Evolutionary conservation across 768 basidiomycete genomes (phyloP).

Genomic region (Boletus sp.): DNA sequence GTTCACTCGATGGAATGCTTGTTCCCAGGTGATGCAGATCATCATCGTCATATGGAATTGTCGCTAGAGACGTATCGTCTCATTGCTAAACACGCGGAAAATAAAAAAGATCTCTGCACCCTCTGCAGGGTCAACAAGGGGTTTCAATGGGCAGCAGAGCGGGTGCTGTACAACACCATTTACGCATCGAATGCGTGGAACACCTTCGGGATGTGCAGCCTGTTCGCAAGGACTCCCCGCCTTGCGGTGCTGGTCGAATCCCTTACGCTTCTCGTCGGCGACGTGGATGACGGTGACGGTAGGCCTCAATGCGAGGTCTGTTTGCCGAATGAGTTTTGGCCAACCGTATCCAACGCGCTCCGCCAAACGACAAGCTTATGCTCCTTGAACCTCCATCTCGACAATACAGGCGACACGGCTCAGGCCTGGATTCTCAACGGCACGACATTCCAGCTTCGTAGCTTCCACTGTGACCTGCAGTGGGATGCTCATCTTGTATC

Average conservation of each 20-base stretch:
- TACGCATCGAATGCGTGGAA: conserved; percentile 41
- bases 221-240: conserved; percentile 45
- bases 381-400: conserved; percentile 50
- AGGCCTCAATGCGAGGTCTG: background rate
- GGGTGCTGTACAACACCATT: conserved; percentile 58
- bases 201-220: conserved; percentile 45
- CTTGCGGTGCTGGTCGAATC: conserved; percentile 53
- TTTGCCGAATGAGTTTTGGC: conserved; percentile 48
- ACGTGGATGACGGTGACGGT: conserved; percentile 15
- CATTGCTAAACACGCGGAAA: conserved; percentile 52
- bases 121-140: conserved; percentile 58
- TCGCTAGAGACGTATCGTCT: conserved; percentile 58
- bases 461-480: conserved; percentile 63
- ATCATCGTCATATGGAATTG: conserved; percentile 49
- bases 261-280: conserved; percentile 46
- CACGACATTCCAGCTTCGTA: conserved; percentile 53
- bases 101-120: conserved; percentile 51
- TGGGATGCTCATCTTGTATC: conserved; percentile 58
- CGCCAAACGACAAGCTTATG: conserved; percentile 45
- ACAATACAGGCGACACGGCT: conserved; percentile 23
- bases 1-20: background rate
- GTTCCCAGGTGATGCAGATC: conserved; percentile 36
- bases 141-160: conserved; percentile 56
- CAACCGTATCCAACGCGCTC: conserved; percentile 47
- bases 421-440: conserved; percentile 39